Base-by-base conservation (phyloP, 2,329 filamentous ascomycete species). In the Ophioceras dolichostomum region DNA sequence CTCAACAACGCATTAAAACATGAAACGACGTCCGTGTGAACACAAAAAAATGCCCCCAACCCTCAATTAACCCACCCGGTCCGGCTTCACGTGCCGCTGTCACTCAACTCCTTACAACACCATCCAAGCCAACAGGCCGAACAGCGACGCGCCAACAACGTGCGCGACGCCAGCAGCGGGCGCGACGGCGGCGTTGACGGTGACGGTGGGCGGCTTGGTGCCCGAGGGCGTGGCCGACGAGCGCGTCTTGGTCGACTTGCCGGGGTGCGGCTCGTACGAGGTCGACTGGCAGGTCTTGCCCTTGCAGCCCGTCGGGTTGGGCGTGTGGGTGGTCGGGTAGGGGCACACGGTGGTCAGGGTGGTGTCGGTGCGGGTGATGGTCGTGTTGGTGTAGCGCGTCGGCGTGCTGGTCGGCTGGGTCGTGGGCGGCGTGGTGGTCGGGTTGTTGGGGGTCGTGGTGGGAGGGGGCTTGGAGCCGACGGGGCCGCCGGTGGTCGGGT, bases 401-500 rank as follows among this genome's bases (percentile, higher is more conserved):
- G n/a, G 14, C 6, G 30, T 5, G 17, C n/a, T 32, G n/a, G 30
- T 14, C n/a, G 30, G 14, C 16, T 16, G 6, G 10, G 30, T 16
- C 10, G 30, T 32, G 30, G 30, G 30, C 30, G 30, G 17, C 16
- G 29, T 10, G 10, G 29, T 16, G 4, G 29, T 16, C 2, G 29
- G 17, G n/a, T 7, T 26, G 22, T 7, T 26, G 22, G 30, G 17
- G 6, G 32, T 21, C 17, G 19, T 18, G 19, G n/a, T n/a, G 21
- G 28, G 35, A 26, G 14, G 27, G 26, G 20, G 19, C 5, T 18
- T 13, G 20, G 7, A 7, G 8, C 28, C 28, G 13, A 30, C 2
- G 13, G 35, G 18, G 7, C 28, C 31, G 8, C 42, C 42, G 8
- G 42, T 44, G 45, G 16, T 22, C 10, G 36, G 36, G 16, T 41